These are phyloP conservation scores for Ophiocordyceps robertsii DNA, from an alignment of 2,329 filamentous ascomycete species.

Conservation along the genomic window DNA sequence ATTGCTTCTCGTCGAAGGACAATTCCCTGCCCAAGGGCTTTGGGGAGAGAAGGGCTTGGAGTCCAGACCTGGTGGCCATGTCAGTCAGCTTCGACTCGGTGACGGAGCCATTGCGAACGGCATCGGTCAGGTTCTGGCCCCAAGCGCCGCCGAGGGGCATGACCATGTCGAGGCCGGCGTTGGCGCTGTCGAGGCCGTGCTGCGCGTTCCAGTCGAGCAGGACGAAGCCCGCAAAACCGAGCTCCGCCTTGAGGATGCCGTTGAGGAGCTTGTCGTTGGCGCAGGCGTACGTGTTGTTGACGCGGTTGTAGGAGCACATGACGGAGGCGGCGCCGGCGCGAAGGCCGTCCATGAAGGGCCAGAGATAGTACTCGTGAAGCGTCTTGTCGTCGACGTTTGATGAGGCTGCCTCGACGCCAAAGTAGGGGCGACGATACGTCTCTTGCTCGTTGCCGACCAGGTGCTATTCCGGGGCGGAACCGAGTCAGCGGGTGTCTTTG, in stretches of 20 bases:
- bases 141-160: conserved; percentile 44
- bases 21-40: no score
- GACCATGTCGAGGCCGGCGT: conserved; percentile 55
- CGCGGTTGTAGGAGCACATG: conserved; percentile 59
- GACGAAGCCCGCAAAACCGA: conserved; percentile 57
- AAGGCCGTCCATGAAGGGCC: conserved; percentile 51
- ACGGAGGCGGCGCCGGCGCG: conserved; percentile 41
- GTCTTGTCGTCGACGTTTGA: conserved; percentile 53
- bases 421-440: conserved; percentile 26
- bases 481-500: background rate
- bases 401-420: conserved; percentile 36
- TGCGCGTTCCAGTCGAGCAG: conserved; percentile 58
- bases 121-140: conserved; percentile 57
- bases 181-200: conserved; percentile 41
- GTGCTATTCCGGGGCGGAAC: conserved; percentile 21
- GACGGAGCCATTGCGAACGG: conserved; percentile 65
- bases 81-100: conserved; percentile 60
- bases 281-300: conserved; percentile 63
- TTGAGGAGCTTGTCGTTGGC: conserved; percentile 60
- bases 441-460: conserved; percentile 51
- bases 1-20: no score
- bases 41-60: no score
- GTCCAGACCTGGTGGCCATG: conserved; percentile 52
- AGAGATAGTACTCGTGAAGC: conserved; percentile 51
- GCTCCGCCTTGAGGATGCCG: conserved; percentile 48